Evolutionary conservation across 2,329 filamentous ascomycete genomes (phyloP), one percentile per base, ranked within the genome.

Genomic region (Colletotrichum spaethianum): DNA sequence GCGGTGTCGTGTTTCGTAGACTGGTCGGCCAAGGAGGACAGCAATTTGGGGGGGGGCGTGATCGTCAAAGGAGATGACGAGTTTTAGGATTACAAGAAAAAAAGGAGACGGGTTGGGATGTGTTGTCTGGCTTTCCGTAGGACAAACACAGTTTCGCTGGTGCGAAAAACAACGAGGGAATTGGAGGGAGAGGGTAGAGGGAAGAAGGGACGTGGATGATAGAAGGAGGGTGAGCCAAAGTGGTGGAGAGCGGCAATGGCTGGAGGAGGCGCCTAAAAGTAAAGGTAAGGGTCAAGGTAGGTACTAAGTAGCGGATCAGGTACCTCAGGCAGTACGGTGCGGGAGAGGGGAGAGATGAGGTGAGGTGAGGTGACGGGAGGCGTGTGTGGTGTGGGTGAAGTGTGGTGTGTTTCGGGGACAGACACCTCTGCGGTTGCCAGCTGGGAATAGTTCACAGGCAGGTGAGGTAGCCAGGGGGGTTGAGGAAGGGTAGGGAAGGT

Each of bases 201-300:
- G 46, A 53, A 28, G 63, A 57, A 63, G 50, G 55, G 70, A 73
- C 55, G 44, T 16, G 62, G 57, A 66, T 61, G 67, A 63, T 61
- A 66, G 70, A 56, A 65, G 65, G 60, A 72, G 66, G 46, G 59
- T 70, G 40, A 65, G 70, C 66, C 66, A 66, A 56, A 40, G 23
- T 66, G 61, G 70, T 62, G 70, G 61, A 57, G 70, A 70, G 60
- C 70, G 62, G 61, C 61, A 73, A 73, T 73, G 67, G 70, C 70
- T 73, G 61, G 67, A 56, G 20, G 70, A 64, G 65, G 59, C 65
- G 65, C 64, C 52, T 64, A 60, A 46, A 63, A 65, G 61, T 44
- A 57, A 57, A 72, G 63, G 61, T 33, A 16, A 53, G 48, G 65
- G 67, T 40, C 59, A 70, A 52, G 46, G 61, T n/a, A 63, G 60